Conservation (phyloP, 176 grass and related monocot genomes). For the Poa annua region DNA sequence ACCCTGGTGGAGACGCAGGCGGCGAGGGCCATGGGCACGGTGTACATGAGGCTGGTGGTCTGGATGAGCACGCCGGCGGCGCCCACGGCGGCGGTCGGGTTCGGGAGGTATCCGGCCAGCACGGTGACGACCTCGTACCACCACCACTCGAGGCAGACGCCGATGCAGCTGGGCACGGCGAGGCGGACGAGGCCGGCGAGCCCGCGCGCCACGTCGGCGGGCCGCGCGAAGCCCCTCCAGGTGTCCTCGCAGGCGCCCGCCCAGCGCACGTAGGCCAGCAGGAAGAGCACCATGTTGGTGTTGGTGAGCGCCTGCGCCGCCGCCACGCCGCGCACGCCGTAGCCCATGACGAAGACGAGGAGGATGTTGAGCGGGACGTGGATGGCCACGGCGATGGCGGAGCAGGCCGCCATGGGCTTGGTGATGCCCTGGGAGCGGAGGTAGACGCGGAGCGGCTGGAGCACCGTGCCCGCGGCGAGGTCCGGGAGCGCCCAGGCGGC, state of each 20-base stretch:
- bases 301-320: slow-evolving; percentile 86
- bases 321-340: slow-evolving; percentile 85
- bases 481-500: slow-evolving; percentile 80
- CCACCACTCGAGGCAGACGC: slow-evolving; percentile 99
- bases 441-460: slow-evolving; percentile 94
- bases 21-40: slow-evolving; percentile 90
- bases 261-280: slow-evolving; percentile 70
- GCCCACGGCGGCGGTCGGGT: slow-evolving; percentile 81
- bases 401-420: slow-evolving; percentile 90
- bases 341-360: slow-evolving; percentile 75
- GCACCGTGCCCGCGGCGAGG: slow-evolving; percentile 66
- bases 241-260: slow-evolving; percentile 62
- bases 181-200: slow-evolving; percentile 67
- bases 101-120: slow-evolving; percentile 80
- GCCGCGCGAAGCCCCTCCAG: slow-evolving; percentile 71
- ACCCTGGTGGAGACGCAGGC: slow-evolving; percentile 86
- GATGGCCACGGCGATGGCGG: slow-evolving; percentile 72
- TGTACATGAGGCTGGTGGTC: slow-evolving; percentile 99
- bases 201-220: slow-evolving; percentile 45
- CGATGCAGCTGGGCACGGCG: slow-evolving; percentile 81
- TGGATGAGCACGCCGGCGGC: slow-evolving; percentile 96
- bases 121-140: slow-evolving; percentile 99
- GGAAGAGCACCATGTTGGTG: slow-evolving; percentile 93
- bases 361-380: slow-evolving; percentile 82
- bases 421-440: slow-evolving; percentile 93